Evolutionary conservation across 2,329 filamentous ascomycete species (phyloP), one percentile per base, ranked within the genome.

Genomic region (Paecilomyces dactylethromorphus): DNA sequence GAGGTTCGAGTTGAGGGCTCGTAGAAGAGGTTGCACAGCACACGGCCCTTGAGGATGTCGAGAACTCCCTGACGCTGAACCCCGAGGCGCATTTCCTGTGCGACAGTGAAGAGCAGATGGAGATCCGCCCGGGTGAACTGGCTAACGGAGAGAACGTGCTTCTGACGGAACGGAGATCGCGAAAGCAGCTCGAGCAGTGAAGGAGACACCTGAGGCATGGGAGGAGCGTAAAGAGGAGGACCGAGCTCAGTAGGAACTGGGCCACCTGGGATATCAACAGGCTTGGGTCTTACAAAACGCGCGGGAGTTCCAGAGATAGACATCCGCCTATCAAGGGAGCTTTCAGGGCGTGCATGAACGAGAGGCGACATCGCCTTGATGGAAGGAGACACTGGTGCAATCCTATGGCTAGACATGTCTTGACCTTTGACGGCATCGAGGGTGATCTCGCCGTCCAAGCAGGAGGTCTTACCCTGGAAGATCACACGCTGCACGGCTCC

Each of bases 1-100:
- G 93, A 97, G 4, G 94, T 99, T 57, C 94, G 86, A 2, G 94
- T 99, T 0, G 93, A 97, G 1, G 94, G 94, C 81, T 99, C 94
- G 76, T 92, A 99, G 84, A 99, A 99, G 79, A 99, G 86, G 1
- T 91, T 94, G 78, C 89, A 91, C 39, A 99, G 83, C 12, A 99
- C 85, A 53, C 90, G 87, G 29, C 92, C 92, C 68, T 89, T 90
- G 62, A 99, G 85, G 58, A 96, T 83, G 69, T 94, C 88, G 55
- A 99, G 82, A 31, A 94, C 89, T 60, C 94, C 94, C 68, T 96
- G 89, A 55, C 92, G 88, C 78, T 97, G 91, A 31, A 97, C 94
- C 57, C 92, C 92, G 18, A 96, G 84, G 31, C 93, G 90, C 92
- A 99, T 97, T 79, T 99, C 94, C 74, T 96, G 91, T 1, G 94